phyloP scores from a whole-genome alignment of 306 rosid species.

The Prunus salicina region DNA sequence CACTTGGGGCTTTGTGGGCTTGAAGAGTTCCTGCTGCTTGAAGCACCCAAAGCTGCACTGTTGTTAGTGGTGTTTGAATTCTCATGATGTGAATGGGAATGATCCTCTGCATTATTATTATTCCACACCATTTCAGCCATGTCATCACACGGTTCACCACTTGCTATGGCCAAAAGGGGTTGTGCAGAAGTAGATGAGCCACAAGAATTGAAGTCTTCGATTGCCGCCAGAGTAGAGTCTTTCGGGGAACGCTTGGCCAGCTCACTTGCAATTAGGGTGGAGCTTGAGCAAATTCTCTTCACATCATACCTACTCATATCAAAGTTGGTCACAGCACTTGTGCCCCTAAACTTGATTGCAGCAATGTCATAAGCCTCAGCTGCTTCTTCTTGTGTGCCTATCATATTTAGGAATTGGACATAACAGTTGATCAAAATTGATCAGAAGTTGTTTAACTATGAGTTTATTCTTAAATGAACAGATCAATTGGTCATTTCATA shows the following conservation, averaged over 20 bases:
- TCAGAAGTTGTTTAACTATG: not conserved
- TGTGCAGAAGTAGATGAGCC: slow-evolving; percentile 44
- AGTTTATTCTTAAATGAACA: too few relatives aligned
- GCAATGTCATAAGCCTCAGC: slow-evolving; percentile 99
- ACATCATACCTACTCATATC: slow-evolving; percentile 93
- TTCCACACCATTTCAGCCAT: slow-evolving; percentile 74
- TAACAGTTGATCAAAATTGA: too few relatives aligned
- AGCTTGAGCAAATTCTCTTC: slow-evolving; percentile 96
- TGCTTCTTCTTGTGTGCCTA: slow-evolving; percentile 98
- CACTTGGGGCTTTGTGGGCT: slow-evolving; percentile 47
- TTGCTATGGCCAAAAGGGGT: slow-evolving; percentile 46
- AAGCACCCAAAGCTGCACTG: slow-evolving; percentile 8
- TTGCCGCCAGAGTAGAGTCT: slow-evolving; percentile 2
- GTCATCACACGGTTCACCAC: slow-evolving; percentile 41
- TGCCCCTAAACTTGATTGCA: slow-evolving; percentile 97
- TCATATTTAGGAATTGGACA: too few relatives aligned
- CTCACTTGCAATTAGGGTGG: slow-evolving; percentile 80
- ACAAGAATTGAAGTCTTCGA: slow-evolving; percentile 42
- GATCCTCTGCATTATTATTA: slow-evolving; percentile 25
- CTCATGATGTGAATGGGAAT: slow-evolving; percentile 20
- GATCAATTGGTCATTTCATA: too few relatives aligned
- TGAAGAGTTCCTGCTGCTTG: slow-evolving; percentile 29
- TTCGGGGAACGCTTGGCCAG: slow-evolving; percentile 78
- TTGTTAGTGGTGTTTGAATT: slow-evolving; percentile 26
- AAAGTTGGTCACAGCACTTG: slow-evolving; percentile 93